Base-by-base conservation (phyloP, 2,329 filamentous ascomycete species). In the Acrocalymma vagum region DNA sequence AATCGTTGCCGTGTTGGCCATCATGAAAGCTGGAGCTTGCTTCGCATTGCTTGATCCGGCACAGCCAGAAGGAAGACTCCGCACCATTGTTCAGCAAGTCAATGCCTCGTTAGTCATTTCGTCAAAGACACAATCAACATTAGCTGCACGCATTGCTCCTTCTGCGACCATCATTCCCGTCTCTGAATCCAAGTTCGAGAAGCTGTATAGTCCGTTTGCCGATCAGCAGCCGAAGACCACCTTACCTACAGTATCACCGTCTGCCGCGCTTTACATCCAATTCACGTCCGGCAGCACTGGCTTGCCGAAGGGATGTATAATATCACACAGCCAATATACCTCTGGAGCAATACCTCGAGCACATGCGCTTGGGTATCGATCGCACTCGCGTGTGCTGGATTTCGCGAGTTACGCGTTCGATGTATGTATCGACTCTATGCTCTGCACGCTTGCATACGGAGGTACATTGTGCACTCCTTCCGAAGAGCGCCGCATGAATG, bases 401-500 rank as follows among this genome's bases (percentile, higher is more conserved):
- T 70, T 70, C 31, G 66, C 65, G 5, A 64, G 63, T 35, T 67
- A 70, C 29, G 64, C 63, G n/a, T 70, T 70, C 30, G 67, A 70
- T 40, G 63, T 68, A 3, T 61, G 59, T 22, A 61, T 70, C 9
- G 63, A 69, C 35, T 65, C 63, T 0, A 70, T 69, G 59, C 51
- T 70, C 2, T 66, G 57, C 29, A 67, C 65, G 3, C 56, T 67
- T 9, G 53, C 63, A 1, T 49, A 60, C 18, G 67, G 67, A 1
- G 66, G 51, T 5, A 69, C 65, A 6, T 53, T 69, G 1, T 70
- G 67, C 40, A 67, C 64, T 3, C 64, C 63, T 6, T 65, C 71
- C 11, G 76, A 79, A 26, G 70, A 77, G 11, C 72, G 76, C 13
- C 70, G 76, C 3, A 63, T 77, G 45, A 76, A 77, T 38, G 73